Conservation (phyloP, 805 yeast genomes). For the Saccharomycopsis sp. region DNA sequence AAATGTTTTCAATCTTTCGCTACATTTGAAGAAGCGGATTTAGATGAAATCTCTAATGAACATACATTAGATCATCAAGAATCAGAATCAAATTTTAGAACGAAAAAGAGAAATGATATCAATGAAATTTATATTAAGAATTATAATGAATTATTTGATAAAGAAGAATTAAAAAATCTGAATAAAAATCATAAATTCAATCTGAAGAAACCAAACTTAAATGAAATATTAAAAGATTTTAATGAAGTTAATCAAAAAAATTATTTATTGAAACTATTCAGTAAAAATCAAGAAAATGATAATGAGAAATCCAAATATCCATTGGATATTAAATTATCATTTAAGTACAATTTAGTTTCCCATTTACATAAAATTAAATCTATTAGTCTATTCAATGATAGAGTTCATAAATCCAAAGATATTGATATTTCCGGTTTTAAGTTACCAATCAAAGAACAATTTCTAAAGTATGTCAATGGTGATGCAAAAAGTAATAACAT, state of each 20-base stretch:
- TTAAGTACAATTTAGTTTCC: slow-evolving; percentile 6
- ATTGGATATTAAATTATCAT: slow-evolving; percentile 4
- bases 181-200: neutral
- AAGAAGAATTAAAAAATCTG: neutral
- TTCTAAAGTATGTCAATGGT: no score
- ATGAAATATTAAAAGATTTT: slow-evolving; percentile 3
- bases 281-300: neutral
- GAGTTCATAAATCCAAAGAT: slow-evolving; percentile 2
- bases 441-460: slow-evolving; percentile 1
- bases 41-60: neutral
- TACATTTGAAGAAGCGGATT: slow-evolving; percentile 3
- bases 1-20: slow-evolving; percentile 4
- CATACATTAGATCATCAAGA: neutral
- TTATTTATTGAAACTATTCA: slow-evolving; percentile 3
- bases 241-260: neutral
- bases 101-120: slow-evolving; percentile 6
- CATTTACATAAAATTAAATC: slow-evolving; percentile 7
- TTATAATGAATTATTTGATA: slow-evolving; percentile 4
- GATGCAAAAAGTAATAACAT: neutral
- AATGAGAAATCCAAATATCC: neutral
- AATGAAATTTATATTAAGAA: slow-evolving; percentile 8
- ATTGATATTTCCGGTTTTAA: no score
- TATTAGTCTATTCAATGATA: slow-evolving; percentile 1
- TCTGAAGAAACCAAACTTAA: neutral
- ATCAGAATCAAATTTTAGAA: neutral